phyloP scores from a whole-genome alignment of 495 filamentous ascomycete genomes.

The Aspergillus saccharolyticus region DNA sequence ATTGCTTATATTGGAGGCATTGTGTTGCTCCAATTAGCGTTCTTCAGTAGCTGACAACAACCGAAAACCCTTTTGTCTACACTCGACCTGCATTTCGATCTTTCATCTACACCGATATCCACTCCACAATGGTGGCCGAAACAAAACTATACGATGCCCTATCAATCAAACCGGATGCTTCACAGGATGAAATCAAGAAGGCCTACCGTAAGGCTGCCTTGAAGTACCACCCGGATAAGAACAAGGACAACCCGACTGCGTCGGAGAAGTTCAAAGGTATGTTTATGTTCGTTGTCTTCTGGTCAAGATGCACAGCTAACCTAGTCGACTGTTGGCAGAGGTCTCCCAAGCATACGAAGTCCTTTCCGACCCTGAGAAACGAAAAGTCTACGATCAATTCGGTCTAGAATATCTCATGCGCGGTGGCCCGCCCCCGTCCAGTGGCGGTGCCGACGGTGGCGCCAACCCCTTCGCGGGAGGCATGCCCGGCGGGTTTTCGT shows the following conservation, averaged over 20 bases:
- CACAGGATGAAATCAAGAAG: constrained; percentile 95
- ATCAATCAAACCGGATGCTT: constrained; percentile 68
- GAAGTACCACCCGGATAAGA: constrained; percentile 96
- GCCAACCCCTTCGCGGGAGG: constrained; percentile 49
- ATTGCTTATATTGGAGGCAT: constrained; percentile 6
- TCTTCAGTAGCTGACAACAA: neutral
- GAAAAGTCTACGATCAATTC: constrained; percentile 91
- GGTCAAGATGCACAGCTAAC: neutral
- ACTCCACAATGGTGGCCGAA: constrained; percentile 73
- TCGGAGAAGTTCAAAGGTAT: constrained; percentile 81
- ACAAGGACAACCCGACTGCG: constrained; percentile 80
- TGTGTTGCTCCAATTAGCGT: constrained; percentile 6
- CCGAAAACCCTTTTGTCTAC: neutral
- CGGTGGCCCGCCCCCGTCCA: constrained; percentile 70
- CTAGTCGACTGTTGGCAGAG: constrained; percentile 47
- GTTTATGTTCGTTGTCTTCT: constrained; percentile 10
- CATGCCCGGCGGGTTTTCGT: constrained; percentile 52
- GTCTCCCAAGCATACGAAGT: constrained; percentile 97
- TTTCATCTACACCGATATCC: neutral
- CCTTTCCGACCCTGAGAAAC: constrained; percentile 93
- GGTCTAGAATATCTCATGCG: constrained; percentile 89
- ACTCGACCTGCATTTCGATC: neutral
- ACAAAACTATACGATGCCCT: constrained; percentile 80
- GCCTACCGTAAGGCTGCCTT: constrained; percentile 89
- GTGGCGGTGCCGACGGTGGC: constrained; percentile 43